A percentile compares a stretch with the other conserved stretches of the same genome.
These are phyloP conservation scores for Backusella tuberculispora DNA, from an alignment of 192 early-diverging fungal species.

Conservation along the genomic window DNA sequence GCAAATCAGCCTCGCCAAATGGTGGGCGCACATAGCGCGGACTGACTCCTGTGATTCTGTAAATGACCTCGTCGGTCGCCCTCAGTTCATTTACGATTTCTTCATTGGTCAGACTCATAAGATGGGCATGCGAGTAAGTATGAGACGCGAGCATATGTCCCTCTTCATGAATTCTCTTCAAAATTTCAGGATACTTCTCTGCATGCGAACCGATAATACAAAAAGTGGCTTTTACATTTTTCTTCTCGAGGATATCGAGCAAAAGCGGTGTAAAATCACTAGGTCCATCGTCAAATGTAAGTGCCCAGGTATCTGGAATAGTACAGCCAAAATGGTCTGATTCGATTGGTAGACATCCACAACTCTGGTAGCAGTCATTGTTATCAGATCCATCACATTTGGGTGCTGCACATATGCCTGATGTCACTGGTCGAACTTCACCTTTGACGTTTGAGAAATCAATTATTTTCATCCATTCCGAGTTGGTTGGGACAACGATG, in stretches of 20 bases:
- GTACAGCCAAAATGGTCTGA: conserved; percentile 37
- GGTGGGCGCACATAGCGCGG: conserved; percentile 68
- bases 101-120: conserved; percentile 49
- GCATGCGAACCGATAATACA: conserved; percentile 64
- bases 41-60: conserved; percentile 52
- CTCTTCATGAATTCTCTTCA: conserved; percentile 48
- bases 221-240: conserved; percentile 69
- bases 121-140: conserved; percentile 53
- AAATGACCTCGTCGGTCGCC: conserved; percentile 52
- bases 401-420: conserved; percentile 29
- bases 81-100: conserved; percentile 47
- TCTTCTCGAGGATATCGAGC: conserved; percentile 53
- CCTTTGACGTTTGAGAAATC: background rate
- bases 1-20: conserved; percentile 61
- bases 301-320: conserved; percentile 35
- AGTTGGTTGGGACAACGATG: background rate
- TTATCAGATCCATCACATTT: conserved; percentile 41
- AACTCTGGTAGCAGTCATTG: conserved; percentile 37
- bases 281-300: conserved; percentile 63
- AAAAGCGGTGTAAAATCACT: conserved; percentile 53
- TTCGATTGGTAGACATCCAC: conserved; percentile 28
- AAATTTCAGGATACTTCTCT: conserved; percentile 47
- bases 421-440: conserved; percentile 26
- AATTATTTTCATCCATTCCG: background rate
- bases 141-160: conserved; percentile 70